phyloP scores from a whole-genome alignment of 495 filamentous ascomycete genomes.

The Cudoniella acicularis region DNA sequence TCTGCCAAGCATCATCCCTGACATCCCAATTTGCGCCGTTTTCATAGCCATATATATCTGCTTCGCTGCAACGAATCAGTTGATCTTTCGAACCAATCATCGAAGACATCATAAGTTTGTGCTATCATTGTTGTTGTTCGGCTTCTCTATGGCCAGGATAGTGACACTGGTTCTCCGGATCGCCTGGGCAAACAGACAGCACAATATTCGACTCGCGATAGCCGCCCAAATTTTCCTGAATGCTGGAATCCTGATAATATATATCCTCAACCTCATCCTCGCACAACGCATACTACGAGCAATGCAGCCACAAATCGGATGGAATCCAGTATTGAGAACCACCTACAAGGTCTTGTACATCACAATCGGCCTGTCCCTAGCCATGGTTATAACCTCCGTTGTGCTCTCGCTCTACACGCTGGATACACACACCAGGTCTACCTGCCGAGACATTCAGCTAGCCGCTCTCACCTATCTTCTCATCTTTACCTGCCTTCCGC shows the following conservation, averaged over 20 bases:
- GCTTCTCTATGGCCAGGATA: constrained; percentile 71
- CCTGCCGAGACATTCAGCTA: no score
- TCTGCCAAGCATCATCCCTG: constrained; percentile 30
- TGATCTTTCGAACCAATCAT: constrained; percentile 56
- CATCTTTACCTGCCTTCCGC: no score
- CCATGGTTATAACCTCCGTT: no score
- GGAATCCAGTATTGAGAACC: no score
- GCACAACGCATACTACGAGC: no score
- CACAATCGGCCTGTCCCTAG: no score
- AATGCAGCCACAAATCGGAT: no score
- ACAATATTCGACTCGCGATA: constrained; percentile 54
- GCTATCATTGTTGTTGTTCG: constrained; percentile 64
- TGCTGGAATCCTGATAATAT: constrained; percentile 70
- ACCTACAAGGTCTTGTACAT: no score
- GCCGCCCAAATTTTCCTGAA: constrained; percentile 68
- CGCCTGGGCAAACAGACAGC: constrained; percentile 45
- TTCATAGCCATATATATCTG: constrained; percentile 61
- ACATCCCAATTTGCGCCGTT: constrained; percentile 60
- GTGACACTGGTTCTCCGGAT: constrained; percentile 61
- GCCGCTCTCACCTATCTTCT: no score
- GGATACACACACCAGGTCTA: no score
- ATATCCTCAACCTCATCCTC: constrained; percentile 61
- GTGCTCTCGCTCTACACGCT: no score
- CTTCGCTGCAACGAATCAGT: constrained; percentile 57
- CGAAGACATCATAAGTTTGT: constrained; percentile 63